A percentile compares a stretch with the other conserved stretches of the same genome.
Evolutionary conservation across 331 rosid species (phyloP).

Genomic region (Prunus yedoensis): DNA sequence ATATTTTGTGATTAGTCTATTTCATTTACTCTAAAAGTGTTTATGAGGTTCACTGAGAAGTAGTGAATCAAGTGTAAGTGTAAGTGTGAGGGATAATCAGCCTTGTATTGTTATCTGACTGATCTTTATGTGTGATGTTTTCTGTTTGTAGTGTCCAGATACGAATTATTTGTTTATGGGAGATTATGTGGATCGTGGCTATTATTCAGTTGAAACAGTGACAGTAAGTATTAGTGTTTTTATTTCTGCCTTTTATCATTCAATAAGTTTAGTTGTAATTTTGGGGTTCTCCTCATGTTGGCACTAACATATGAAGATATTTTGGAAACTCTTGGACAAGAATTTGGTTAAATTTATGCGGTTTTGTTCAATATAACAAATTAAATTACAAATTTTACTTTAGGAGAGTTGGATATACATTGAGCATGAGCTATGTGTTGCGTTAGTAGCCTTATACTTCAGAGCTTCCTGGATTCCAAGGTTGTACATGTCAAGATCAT

Average conservation of each 20-base stretch:
- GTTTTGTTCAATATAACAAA: neutral
- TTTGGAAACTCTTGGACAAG: neutral
- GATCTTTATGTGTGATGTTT: neutral
- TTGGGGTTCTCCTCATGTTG: neutral
- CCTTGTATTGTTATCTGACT: neutral
- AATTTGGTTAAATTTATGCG: neutral
- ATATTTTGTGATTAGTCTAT: too few relatives aligned
- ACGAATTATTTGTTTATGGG: constrained; percentile 97
- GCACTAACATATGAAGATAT: neutral
- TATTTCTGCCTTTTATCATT: neutral
- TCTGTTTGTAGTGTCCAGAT: constrained; percentile 83
- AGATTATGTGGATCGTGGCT: constrained; percentile 98
- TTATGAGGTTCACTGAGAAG: neutral
- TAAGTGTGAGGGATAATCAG: neutral
- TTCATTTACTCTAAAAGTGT: neutral
- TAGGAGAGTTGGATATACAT: neutral
- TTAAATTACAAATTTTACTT: neutral
- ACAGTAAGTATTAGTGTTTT: constrained; percentile 54
- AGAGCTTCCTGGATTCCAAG: neutral
- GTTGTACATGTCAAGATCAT: neutral
- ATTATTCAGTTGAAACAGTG: constrained; percentile 93
- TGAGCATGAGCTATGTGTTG: neutral
- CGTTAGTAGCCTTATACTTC: neutral
- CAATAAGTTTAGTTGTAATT: neutral
- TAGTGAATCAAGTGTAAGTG: neutral